Percentiles rank a stretch among this genome's conserved stretches.
These are phyloP conservation scores for Linum trigynum DNA, from an alignment of 345 rosid species.

Conservation along the genomic window DNA sequence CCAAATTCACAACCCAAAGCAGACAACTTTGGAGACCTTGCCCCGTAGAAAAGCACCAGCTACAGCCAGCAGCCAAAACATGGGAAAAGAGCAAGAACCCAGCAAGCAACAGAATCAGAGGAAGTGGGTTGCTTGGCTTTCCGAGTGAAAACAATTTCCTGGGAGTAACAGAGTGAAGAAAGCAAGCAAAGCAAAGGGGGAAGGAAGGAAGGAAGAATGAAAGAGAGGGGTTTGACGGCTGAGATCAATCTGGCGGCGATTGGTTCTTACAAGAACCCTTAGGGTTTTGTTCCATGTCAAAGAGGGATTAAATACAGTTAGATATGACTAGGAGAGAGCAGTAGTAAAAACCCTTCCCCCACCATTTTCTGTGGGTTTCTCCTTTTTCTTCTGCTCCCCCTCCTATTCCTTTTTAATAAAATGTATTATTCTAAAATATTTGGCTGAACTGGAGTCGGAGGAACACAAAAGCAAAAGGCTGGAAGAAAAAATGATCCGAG, in stretches of 20 bases:
- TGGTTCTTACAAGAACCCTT: slow-evolving; percentile 73
- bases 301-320: slow-evolving; percentile 23
- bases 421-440: too few species aligned
- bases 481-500: neutral
- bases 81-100: neutral
- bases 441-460: too few species aligned
- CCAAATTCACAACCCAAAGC: slow-evolving; percentile 12
- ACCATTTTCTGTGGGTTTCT: neutral
- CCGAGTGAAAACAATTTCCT: neutral
- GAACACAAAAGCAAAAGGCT: neutral
- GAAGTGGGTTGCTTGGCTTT: neutral
- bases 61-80: neutral
- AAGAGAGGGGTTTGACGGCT: slow-evolving; percentile 22
- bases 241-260: slow-evolving; percentile 74
- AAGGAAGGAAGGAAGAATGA: slow-evolving; percentile 7
- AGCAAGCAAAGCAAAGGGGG: slow-evolving; percentile 5
- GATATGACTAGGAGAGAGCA: neutral
- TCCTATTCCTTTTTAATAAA: neutral
- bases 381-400: neutral
- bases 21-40: slow-evolving; percentile 11
- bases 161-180: slow-evolving; percentile 3
- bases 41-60: slow-evolving; percentile 12
- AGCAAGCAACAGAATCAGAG: neutral
- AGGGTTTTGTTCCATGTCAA: slow-evolving; percentile 58
- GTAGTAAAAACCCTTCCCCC: neutral